phyloP scores from a whole-genome alignment of 2,329 filamentous ascomycete genomes.

The Hypoxylon sp. region DNA sequence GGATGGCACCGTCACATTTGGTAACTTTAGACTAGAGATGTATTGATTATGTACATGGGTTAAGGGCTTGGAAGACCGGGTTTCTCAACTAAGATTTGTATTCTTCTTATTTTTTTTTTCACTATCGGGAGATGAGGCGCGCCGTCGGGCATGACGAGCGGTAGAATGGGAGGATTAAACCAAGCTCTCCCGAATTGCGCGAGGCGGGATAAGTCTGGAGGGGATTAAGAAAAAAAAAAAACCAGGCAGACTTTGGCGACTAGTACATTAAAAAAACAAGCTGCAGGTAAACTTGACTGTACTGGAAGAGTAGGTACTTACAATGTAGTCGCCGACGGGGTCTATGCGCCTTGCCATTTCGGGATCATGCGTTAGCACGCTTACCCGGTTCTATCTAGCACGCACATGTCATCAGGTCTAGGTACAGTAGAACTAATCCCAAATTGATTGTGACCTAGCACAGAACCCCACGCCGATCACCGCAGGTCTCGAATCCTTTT shows the following conservation, averaged over 20 bases:
- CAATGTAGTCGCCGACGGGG: constrained; percentile 35
- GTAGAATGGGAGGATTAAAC: constrained; percentile 12
- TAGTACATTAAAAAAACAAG: constrained; percentile 5
- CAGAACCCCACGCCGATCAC: constrained; percentile 46
- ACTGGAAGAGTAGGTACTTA: background rate
- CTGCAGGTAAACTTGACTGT: constrained; percentile 25
- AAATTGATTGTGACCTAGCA: constrained; percentile 46
- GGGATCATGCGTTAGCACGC: constrained; percentile 42
- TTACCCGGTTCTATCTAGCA: constrained; percentile 47
- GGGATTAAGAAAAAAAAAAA: background rate
- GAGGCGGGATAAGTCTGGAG: constrained; percentile 34
- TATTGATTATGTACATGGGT: constrained; percentile 38
- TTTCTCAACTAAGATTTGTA: constrained; percentile 6
- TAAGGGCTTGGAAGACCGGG: constrained; percentile 21
- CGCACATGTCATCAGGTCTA: constrained; percentile 41
- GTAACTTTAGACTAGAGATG: constrained; percentile 37
- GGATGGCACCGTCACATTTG: constrained; percentile 47
- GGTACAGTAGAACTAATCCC: constrained; percentile 42
- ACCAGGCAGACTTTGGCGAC: constrained; percentile 7
- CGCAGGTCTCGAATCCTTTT: constrained; percentile 43
- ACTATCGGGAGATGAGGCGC: constrained; percentile 7
- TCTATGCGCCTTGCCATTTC: constrained; percentile 40
- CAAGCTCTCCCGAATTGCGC: constrained; percentile 28
- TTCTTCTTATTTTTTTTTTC: constrained; percentile 4
- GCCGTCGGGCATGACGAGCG: constrained; percentile 15